phyloP scores from a whole-genome alignment of 2,329 filamentous ascomycete genomes.

The Ophiostoma himal-ulmi region DNA sequence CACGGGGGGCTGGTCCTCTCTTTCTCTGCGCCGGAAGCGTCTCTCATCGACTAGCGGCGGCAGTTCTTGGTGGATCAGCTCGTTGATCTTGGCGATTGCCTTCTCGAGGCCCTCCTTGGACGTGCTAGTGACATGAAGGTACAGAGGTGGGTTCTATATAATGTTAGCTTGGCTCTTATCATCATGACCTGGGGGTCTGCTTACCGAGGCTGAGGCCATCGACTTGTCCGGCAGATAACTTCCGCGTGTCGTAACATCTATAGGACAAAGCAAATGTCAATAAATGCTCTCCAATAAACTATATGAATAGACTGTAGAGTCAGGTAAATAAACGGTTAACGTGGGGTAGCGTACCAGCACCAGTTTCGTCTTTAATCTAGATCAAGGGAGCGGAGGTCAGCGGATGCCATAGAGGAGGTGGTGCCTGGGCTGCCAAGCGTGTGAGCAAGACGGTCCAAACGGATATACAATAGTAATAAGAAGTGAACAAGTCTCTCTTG shows the following conservation, averaged over 20 bases:
- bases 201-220: constrained; percentile 88
- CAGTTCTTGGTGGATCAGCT: constrained; percentile 92
- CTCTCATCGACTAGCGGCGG: constrained; percentile 93
- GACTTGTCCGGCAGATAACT: constrained; percentile 96
- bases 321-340: neutral
- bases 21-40: constrained; percentile 69
- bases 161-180: constrained; percentile 15
- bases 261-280: constrained; percentile 34
- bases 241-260: constrained; percentile 98
- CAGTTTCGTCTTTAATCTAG: constrained; percentile 99
- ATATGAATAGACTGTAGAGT: neutral
- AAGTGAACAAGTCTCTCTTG: neutral
- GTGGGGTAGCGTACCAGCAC: constrained; percentile 81
- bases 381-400: constrained; percentile 66
- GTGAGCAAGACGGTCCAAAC: constrained; percentile 57
- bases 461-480: neutral
- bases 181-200: neutral
- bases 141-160: constrained; percentile 82
- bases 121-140: constrained; percentile 91
- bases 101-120: constrained; percentile 85
- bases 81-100: constrained; percentile 82
- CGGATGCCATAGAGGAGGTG: constrained; percentile 72
- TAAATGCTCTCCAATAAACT: constrained; percentile 2
- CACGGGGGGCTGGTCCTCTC: constrained; percentile 49
- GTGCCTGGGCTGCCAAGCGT: constrained; percentile 58